Evolutionary conservation across 208 protist species (phyloP), one percentile per base, ranked within the genome.

Genomic region (Crithidia bombi): DNA sequence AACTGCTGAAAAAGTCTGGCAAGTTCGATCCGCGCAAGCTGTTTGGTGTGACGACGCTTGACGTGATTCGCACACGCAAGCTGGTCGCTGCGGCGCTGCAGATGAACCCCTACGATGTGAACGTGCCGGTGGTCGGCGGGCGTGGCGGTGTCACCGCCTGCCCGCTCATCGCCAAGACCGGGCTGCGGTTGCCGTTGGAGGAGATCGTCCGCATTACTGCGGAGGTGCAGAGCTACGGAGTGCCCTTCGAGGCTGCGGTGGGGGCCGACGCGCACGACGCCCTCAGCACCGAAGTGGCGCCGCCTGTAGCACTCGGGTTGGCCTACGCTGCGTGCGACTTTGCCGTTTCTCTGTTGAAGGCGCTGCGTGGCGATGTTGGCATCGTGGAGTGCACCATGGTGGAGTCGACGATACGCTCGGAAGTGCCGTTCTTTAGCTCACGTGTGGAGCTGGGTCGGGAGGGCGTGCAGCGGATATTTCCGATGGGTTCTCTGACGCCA

Each of bases 101-200:
- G 41, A 85, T 81, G 75, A 93, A 91, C 75, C 85, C 87, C n/a
- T 91, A 77, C 63, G 88, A 93, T 56, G 72, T 93, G 32, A 92
- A 87, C 62, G 72, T 95, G 19, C 90, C 93, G 17, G 97, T 98
- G n/a, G 90, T 98, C 14, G 97, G 97, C 33, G 97, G 97, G 32
- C 94, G 97, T 52, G 90, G 95, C 35, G 97, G 94, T 19, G 57
- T 83, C 25, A 98, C 94, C 54, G 96, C 97, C 57, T 87, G 97
- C 50, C 95, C 94, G 33, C 79, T 98, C 10, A 79, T 98, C 49
- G 90, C 92, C 12, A 84, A 94, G 73, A 93, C 88, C n/a, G 86
- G 84, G 0, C 79, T 92, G 49, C 81, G 65, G 19, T 35, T 93
- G 21, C 58, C 79, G 10, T 56, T 74, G 28, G 85, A 87, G 46